Conservation (phyloP, 108 stramenopile species). For the Nitzschia sp. region DNA sequence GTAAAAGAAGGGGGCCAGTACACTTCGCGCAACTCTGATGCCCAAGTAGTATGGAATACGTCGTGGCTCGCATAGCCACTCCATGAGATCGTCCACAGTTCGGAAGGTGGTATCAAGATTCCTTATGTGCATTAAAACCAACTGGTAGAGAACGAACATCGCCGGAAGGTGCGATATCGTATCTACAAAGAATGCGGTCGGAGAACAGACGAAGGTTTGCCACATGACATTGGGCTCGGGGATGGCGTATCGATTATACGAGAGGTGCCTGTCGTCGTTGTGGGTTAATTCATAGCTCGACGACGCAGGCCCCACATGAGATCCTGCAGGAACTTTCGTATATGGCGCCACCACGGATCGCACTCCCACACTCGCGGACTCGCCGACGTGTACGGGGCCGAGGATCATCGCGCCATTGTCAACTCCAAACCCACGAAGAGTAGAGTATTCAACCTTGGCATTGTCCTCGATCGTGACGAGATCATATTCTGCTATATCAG, state of each 20-base stretch:
- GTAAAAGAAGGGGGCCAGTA: slow-evolving; percentile 48
- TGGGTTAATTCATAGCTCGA: slow-evolving; percentile 49
- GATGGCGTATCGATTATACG: slow-evolving; percentile 41
- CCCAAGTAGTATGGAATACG: slow-evolving; percentile 62
- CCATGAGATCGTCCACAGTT: slow-evolving; percentile 45
- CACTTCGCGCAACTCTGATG: slow-evolving; percentile 41
- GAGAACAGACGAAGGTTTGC: slow-evolving; percentile 30
- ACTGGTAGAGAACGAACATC: slow-evolving; percentile 35
- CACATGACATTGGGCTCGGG: slow-evolving; percentile 39
- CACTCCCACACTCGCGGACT: slow-evolving; percentile 47
- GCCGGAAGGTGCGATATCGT: slow-evolving; percentile 51
- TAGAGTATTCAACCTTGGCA: slow-evolving; percentile 54
- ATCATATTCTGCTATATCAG: slow-evolving; percentile 69
- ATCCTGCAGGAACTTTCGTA: slow-evolving; percentile 39
- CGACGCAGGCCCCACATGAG: slow-evolving; percentile 49
- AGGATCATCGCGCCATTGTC: slow-evolving; percentile 69
- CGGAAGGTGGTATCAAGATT: slow-evolving; percentile 24
- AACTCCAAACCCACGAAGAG: slow-evolving; percentile 55
- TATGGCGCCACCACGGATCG: slow-evolving; percentile 62
- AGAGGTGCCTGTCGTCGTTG: slow-evolving; percentile 23
- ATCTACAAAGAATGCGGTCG: slow-evolving; percentile 43
- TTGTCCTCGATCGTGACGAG: slow-evolving; percentile 53
- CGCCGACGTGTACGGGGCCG: slow-evolving; percentile 53
- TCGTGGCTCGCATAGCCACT: slow-evolving; percentile 56
- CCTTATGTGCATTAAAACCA: slow-evolving; percentile 35